phyloP scores from a whole-genome alignment of 2,329 filamentous ascomycete species.

The Fusarium mexicanum region DNA sequence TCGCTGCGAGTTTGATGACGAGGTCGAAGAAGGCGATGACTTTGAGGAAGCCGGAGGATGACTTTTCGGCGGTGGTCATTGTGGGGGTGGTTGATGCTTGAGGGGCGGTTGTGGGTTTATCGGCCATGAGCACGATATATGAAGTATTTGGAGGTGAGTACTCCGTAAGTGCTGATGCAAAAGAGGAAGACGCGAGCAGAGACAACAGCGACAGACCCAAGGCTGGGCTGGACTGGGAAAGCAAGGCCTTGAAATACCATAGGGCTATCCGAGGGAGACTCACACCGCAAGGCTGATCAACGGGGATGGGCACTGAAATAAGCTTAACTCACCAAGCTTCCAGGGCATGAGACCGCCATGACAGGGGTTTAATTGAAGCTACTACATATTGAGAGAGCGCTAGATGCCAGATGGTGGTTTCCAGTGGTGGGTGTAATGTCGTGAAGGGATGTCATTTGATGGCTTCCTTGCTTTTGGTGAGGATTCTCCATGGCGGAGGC shows the following conservation, averaged over 20 bases:
- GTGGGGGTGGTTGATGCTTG: neutral
- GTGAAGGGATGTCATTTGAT: neutral
- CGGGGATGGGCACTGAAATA: conserved; percentile 10
- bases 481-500: neutral
- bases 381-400: conserved; percentile 6
- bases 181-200: neutral
- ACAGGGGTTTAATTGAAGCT: conserved; percentile 6
- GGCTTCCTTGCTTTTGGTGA: neutral
- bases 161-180: too few species aligned
- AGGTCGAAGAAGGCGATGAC: conserved; percentile 31
- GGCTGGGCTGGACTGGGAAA: neutral
- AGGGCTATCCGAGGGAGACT: conserved; percentile 3
- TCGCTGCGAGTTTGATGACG: conserved; percentile 22
- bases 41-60: conserved; percentile 23
- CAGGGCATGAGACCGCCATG: conserved; percentile 14
- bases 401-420: neutral
- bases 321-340: conserved; percentile 13
- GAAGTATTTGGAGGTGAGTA: neutral
- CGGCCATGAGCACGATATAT: conserved; percentile 9
- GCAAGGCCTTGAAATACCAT: conserved; percentile 18
- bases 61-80: conserved; percentile 14
- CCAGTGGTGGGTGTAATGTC: neutral
- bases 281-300: conserved; percentile 5
- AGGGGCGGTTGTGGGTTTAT: neutral
- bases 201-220: neutral